phyloP scores from a whole-genome alignment of 768 basidiomycete genomes.

The Pholiota molesta region DNA sequence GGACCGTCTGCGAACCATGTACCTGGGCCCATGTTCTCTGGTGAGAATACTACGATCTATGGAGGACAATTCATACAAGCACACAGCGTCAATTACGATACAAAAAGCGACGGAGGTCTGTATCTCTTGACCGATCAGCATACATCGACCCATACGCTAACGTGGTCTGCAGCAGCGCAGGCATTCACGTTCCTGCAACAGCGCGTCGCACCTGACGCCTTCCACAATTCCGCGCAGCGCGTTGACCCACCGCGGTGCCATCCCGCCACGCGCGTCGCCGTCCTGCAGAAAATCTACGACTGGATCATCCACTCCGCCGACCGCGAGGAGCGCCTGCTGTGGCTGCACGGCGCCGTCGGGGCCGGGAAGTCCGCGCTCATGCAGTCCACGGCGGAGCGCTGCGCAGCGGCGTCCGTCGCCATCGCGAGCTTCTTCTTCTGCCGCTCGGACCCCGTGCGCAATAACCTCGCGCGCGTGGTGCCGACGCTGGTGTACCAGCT shows the following conservation, averaged over 20 bases:
- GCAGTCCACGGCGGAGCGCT: conserved; percentile 2
- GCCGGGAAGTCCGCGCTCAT: conserved; percentile 13
- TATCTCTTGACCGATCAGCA: too few species aligned
- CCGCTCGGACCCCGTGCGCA: neutral
- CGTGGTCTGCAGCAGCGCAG: too few species aligned
- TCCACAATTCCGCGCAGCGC: conserved; percentile 18
- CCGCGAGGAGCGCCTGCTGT: neutral
- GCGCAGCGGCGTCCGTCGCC: too few species aligned
- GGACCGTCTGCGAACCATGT: too few species aligned
- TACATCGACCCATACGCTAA: too few species aligned
- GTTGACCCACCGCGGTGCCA: conserved; percentile 19
- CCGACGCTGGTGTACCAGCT: conserved; percentile 2
- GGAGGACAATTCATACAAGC: too few species aligned
- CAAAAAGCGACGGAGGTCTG: too few species aligned
- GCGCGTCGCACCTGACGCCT: neutral
- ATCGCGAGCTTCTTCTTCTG: neutral
- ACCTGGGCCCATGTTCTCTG: too few species aligned
- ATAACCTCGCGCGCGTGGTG: neutral
- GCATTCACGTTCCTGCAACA: neutral
- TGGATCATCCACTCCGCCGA: neutral
- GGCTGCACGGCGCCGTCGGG: conserved; percentile 15
- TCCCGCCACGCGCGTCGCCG: conserved; percentile 12
- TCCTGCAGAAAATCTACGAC: neutral
- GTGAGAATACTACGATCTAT: too few species aligned
- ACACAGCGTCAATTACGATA: too few species aligned